Conservation (phyloP, 305 asterid species). For the Fraxinus dipetala region DNA sequence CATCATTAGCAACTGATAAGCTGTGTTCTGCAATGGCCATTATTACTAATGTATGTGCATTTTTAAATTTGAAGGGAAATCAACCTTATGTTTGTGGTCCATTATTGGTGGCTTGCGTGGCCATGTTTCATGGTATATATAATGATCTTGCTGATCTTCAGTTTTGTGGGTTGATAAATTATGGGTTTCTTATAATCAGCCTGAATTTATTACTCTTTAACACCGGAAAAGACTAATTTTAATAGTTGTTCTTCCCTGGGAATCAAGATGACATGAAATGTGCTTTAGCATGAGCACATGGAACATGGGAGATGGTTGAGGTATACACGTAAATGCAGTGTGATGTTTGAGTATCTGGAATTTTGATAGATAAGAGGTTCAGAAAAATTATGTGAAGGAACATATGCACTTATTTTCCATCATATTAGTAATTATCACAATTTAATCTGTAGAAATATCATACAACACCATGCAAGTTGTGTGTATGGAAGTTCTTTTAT, state of each 20-base stretch:
- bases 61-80: background rate
- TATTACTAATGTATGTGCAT: background rate
- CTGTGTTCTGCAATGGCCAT: background rate
- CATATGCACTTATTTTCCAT: background rate
- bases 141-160: background rate
- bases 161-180: background rate
- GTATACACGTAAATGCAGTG: background rate
- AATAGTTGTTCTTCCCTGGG: background rate
- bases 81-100: background rate
- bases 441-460: background rate
- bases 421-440: background rate
- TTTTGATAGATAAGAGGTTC: background rate
- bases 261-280: background rate
- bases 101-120: constrained; percentile 2
- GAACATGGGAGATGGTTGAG: background rate
- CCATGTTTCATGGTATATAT: constrained; percentile 2
- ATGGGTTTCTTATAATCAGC: background rate
- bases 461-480: background rate
- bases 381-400: background rate
- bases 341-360: background rate
- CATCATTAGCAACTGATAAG: background rate
- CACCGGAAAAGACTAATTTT: background rate
- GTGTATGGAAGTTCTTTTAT: background rate
- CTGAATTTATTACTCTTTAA: background rate
- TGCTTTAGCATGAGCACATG: background rate